These are phyloP conservation scores for Nitzschia sp. DNA, from an alignment of 108 stramenopile species.

Conservation along the genomic window DNA sequence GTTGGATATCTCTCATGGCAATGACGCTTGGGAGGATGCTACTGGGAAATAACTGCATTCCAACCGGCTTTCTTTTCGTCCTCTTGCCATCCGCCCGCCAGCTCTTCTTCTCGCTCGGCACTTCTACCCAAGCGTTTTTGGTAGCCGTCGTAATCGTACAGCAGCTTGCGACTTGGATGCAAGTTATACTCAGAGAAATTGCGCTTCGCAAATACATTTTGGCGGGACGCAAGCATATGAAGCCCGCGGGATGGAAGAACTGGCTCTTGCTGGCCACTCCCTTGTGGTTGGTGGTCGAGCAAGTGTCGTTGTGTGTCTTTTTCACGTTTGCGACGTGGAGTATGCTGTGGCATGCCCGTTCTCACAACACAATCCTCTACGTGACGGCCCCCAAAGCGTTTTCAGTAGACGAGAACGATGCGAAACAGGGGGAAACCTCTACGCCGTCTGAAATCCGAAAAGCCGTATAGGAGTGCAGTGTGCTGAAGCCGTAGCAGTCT, in stretches of 20 bases:
- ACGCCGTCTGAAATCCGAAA: background rate
- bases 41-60: slow-evolving; percentile 5
- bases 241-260: slow-evolving; percentile 5
- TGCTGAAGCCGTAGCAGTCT: too few species aligned
- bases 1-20: slow-evolving; percentile 4
- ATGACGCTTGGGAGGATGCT: slow-evolving; percentile 1
- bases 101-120: background rate
- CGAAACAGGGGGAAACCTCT: background rate
- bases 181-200: background rate
- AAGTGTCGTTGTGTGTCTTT: slow-evolving; percentile 9
- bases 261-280: slow-evolving; percentile 11
- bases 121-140: background rate
- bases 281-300: slow-evolving; percentile 1
- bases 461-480: background rate
- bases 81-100: slow-evolving; percentile 1
- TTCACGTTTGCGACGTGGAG: slow-evolving; percentile 23
- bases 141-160: background rate
- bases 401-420: background rate
- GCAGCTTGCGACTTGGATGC: background rate
- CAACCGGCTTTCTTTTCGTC: background rate
- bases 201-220: slow-evolving; percentile 6
- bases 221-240: slow-evolving; percentile 15
- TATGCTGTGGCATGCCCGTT: slow-evolving; percentile 8
- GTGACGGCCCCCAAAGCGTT: slow-evolving; percentile 21
- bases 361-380: slow-evolving; percentile 10